phyloP scores from a whole-genome alignment of 202 grass and related monocot species.

The Schoenoplectus triqueter region DNA sequence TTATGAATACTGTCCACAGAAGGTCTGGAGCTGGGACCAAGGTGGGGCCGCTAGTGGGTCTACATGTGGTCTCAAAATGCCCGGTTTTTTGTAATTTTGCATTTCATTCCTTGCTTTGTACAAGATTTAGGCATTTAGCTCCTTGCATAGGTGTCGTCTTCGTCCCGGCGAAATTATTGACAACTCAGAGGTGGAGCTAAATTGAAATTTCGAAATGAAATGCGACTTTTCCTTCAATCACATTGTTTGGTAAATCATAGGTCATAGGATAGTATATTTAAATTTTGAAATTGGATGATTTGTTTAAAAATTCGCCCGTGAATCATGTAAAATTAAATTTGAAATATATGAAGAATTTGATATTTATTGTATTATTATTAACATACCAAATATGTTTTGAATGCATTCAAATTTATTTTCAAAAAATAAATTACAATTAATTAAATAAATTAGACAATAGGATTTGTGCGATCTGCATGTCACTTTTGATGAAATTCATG shows the following conservation, averaged over 20 bases:
- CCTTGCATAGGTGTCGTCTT: not conserved
- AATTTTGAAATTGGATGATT: no score
- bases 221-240: not conserved
- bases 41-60: not conserved
- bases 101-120: slow-evolving; percentile 6
- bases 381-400: no score
- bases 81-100: not conserved
- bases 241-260: not conserved
- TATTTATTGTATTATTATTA: no score
- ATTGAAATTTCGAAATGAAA: slow-evolving; percentile 2
- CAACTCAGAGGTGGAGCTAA: not conserved
- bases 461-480: not conserved
- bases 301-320: no score
- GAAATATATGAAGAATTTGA: no score
- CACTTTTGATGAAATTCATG: not conserved
- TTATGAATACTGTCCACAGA: not conserved
- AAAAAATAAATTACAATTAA: no score
- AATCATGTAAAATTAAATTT: no score
- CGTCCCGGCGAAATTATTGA: not conserved
- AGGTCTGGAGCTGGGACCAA: not conserved
- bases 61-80: slow-evolving; percentile 15
- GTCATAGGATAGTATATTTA: no score
- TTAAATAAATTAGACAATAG: not conserved
- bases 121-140: slow-evolving; percentile 2
- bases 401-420: no score